Base-by-base conservation (phyloP, 2,329 filamentous ascomycete genomes). In the Arthrobotrys iridis region DNA sequence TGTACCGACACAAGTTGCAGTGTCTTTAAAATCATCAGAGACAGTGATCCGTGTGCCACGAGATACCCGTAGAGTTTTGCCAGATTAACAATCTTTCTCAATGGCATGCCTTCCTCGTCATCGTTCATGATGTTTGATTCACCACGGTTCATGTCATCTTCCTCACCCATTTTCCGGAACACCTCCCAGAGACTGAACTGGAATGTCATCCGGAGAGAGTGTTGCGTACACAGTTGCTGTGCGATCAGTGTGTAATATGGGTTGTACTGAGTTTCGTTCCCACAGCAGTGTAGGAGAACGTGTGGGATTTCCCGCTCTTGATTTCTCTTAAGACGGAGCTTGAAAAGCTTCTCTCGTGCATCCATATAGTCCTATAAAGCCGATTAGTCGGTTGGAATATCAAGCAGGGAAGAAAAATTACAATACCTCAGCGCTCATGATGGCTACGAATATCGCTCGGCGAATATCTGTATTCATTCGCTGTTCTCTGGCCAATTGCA, bases 211-310 rank as follows among this genome's bases (percentile, higher is more conserved):
- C 89, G 88, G 78, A 96, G 86, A 79, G 89, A 88, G 78, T 88
- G 88, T 74, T 93, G 91, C 2, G 85, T 85, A 80, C 93, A 96
- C 6, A 97, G 86, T 77, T 90, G 89, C 52, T 88, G 88, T 7
- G 93, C 93, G 37, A 99, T 89, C 0, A 97, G 85, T 0, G 92
- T 91, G 81, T 99, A 99, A 83, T 96, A 99, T 0, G 91, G 92
- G 79, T 99, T 99, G 82, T 97, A 96, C 0, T 86, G 85, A 67
- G 90, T 85, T 83, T 98, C 95, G 2, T 91, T 90, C 45, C 92
- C 92, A 0, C 90, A 90, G 80, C 93, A 97, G 78, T 95, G 93
- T 6, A 97, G 86, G 26, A 99, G 85, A 15, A 99, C 93, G 60
- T 91, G 89, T 0, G 94, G 90, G 30, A 98, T 91, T 81, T 98